These are phyloP conservation scores for Scortechinia acanthostroma DNA, from an alignment of 2,329 filamentous ascomycete species.

Conservation along the genomic window DNA sequence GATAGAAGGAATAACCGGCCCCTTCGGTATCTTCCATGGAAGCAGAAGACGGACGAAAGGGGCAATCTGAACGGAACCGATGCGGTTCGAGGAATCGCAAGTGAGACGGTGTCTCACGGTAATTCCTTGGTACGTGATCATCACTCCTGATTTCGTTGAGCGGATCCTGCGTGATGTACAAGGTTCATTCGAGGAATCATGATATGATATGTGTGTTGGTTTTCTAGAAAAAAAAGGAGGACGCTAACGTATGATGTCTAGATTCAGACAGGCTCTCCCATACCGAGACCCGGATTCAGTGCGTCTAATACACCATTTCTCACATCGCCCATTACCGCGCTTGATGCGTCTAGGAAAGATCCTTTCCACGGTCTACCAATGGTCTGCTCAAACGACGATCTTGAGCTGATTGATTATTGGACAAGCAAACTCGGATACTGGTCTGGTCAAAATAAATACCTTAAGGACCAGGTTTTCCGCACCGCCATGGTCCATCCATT, in stretches of 20 bases:
- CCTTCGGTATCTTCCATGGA: background rate
- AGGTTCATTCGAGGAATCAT: too few species aligned
- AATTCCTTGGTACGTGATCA: background rate
- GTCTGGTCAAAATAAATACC: conserved; percentile 25
- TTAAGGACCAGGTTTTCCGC: conserved; percentile 23
- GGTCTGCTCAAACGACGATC: conserved; percentile 10
- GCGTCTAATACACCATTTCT: too few species aligned
- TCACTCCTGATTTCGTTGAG: too few species aligned
- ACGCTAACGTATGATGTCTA: too few species aligned
- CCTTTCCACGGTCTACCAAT: background rate
- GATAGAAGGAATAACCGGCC: conserved; percentile 5
- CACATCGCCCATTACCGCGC: too few species aligned
- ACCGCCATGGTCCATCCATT: conserved; percentile 20
- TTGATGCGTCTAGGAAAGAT: background rate
- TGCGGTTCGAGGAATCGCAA: background rate
- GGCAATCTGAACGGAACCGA: background rate
- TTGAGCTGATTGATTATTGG: conserved; percentile 23
- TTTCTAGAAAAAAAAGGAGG: background rate
- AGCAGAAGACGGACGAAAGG: background rate
- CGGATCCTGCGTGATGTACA: too few species aligned
- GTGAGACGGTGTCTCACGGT: background rate
- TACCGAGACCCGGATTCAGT: too few species aligned
- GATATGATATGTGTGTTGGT: too few species aligned
- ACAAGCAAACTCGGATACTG: conserved; percentile 24
- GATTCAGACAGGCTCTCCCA: too few species aligned